phyloP scores from a whole-genome alignment of 2,329 filamentous ascomycete species.

The Hypoxylon sp. region DNA sequence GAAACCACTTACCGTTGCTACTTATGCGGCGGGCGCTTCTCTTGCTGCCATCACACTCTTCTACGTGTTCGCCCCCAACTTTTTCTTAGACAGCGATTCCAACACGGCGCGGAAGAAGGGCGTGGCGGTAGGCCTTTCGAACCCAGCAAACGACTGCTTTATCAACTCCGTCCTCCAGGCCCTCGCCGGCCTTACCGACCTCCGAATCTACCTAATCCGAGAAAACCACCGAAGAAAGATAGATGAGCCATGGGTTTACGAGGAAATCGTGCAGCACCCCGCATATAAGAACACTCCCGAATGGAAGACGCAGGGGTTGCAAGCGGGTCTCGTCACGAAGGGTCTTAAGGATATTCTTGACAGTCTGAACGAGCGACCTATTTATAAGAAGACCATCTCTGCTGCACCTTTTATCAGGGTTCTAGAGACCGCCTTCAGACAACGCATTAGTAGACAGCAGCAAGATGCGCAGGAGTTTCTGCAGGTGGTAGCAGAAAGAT shows the following conservation, averaged over 20 bases:
- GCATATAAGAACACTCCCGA: constrained; percentile 58
- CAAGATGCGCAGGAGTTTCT: constrained; percentile 98
- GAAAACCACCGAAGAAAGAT: constrained; percentile 88
- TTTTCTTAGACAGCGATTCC: constrained; percentile 89
- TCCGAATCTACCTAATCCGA: constrained; percentile 91
- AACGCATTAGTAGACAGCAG: constrained; percentile 92
- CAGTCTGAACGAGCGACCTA: constrained; percentile 90
- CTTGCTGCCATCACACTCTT: constrained; percentile 94
- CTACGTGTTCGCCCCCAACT: constrained; percentile 98
- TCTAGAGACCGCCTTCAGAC: constrained; percentile 87
- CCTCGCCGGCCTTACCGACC: constrained; percentile 88
- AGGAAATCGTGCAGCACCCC: constrained; percentile 68
- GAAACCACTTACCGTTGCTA: constrained; percentile 85
- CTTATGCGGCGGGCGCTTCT: constrained; percentile 95
- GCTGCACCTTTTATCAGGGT: constrained; percentile 86
- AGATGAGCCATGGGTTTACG: constrained; percentile 83
- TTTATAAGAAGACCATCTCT: constrained; percentile 94
- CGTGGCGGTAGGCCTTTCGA: constrained; percentile 84
- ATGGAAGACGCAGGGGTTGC: constrained; percentile 77
- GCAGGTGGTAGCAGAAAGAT: constrained; percentile 90
- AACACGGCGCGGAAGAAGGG: constrained; percentile 80
- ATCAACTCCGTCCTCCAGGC: constrained; percentile 98
- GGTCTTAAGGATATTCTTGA: constrained; percentile 95
- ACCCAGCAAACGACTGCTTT: constrained; percentile 95
- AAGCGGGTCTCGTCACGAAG: constrained; percentile 85